Percentiles rank a stretch among this genome's conserved stretches.
These are phyloP conservation scores for Rhodocollybia butyracea DNA, from an alignment of 768 basidiomycete genomes.

Conservation along the genomic window DNA sequence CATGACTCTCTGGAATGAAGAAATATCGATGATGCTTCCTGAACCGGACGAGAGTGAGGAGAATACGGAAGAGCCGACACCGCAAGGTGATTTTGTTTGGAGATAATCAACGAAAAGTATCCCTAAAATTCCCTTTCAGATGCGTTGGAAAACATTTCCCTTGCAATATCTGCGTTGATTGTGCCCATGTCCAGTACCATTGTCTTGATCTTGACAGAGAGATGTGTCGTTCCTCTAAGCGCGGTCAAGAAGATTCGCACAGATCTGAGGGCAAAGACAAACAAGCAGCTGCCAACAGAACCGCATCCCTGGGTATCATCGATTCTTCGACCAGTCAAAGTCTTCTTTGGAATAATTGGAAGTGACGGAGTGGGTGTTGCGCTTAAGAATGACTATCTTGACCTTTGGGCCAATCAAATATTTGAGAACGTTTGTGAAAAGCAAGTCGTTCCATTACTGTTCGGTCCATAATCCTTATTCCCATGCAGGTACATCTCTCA, in stretches of 20 bases:
- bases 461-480: not conserved
- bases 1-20: conserved; percentile 61
- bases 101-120: not conserved
- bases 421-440: conserved; percentile 69
- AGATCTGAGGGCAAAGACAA: conserved; percentile 84
- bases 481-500: conserved; percentile 69
- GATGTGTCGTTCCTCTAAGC: conserved; percentile 83
- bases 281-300: conserved; percentile 66
- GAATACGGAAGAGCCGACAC: conserved; percentile 26
- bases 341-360: conserved; percentile 64
- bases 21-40: conserved; percentile 61
- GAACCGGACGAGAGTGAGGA: conserved; percentile 31
- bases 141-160: conserved; percentile 52
- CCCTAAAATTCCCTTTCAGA: conserved; percentile 31
- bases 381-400: conserved; percentile 53
- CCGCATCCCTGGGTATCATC: conserved; percentile 84
- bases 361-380: conserved; percentile 57
- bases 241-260: conserved; percentile 86
- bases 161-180: conserved; percentile 46
- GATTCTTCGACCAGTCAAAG: conserved; percentile 76
- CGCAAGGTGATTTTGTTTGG: conserved; percentile 48
- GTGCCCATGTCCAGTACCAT: conserved; percentile 62
- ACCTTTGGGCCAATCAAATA: conserved; percentile 54
- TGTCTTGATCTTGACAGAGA: conserved; percentile 63
- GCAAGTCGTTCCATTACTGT: conserved; percentile 26